A percentile compares a stretch with the other conserved stretches of the same genome.
phyloP scores from a whole-genome alignment of 164 flowering plant species.

The Macadamia integrifolia region DNA sequence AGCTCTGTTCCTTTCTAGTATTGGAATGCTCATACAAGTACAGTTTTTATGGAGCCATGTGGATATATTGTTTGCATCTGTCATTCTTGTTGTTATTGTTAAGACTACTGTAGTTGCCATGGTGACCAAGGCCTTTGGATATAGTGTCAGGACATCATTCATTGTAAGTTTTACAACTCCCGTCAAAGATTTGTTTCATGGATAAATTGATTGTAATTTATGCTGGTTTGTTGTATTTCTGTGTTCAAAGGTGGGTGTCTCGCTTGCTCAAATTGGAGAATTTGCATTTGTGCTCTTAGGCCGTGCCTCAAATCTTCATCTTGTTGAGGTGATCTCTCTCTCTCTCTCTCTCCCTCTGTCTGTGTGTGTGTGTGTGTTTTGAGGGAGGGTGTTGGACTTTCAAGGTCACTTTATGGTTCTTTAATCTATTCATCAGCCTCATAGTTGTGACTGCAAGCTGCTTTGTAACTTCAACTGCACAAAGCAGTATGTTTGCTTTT shows the following conservation, averaged over 20 bases:
- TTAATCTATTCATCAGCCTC: too few species aligned
- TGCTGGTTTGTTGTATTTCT: constrained; percentile 3
- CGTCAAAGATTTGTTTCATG: background rate
- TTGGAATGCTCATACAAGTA: constrained; percentile 95
- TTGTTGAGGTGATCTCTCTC: constrained; percentile 61
- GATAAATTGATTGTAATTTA: background rate
- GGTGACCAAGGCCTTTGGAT: constrained; percentile 74
- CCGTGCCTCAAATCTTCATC: constrained; percentile 94
- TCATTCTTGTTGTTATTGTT: constrained; percentile 73
- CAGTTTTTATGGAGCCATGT: constrained; percentile 93
- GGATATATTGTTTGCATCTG: constrained; percentile 91
- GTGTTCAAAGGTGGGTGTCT: constrained; percentile 67
- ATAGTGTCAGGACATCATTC: constrained; percentile 56
- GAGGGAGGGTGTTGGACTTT: too few species aligned
- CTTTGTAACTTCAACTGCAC: too few species aligned
- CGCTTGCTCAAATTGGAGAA: constrained; percentile 97
- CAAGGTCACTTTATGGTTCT: too few species aligned
- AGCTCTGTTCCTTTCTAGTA: constrained; percentile 93
- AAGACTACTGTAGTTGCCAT: constrained; percentile 63
- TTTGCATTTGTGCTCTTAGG: constrained; percentile 95
- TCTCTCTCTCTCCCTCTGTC: constrained; percentile 9
- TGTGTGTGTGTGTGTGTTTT: too few species aligned
- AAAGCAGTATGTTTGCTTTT: too few species aligned
- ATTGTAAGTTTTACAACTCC: constrained; percentile 37
- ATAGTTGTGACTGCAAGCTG: too few species aligned